phyloP scores from a whole-genome alignment of 305 asterid genomes.

The Solanum hybrid region DNA sequence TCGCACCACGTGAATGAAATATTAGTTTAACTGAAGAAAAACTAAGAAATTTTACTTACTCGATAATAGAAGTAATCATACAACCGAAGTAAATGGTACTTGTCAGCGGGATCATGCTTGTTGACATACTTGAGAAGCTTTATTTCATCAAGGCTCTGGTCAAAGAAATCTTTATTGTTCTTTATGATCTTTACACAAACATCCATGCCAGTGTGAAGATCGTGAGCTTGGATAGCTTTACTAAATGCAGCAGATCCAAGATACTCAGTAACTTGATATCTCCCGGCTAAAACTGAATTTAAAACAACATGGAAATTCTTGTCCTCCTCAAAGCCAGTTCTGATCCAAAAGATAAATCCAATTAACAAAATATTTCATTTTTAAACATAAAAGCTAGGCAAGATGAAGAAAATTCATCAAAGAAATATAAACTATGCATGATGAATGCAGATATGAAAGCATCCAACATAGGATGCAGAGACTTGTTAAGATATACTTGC shows the following conservation, averaged over 20 bases:
- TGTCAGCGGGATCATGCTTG: slow-evolving; percentile 97
- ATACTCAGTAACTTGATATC: slow-evolving; percentile 98
- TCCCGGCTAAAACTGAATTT: slow-evolving; percentile 94
- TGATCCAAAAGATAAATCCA: slow-evolving; percentile 29
- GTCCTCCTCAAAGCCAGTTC: slow-evolving; percentile 99
- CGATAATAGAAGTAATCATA: slow-evolving; percentile 94
- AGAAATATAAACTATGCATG: not conserved
- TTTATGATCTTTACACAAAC: slow-evolving; percentile 91
- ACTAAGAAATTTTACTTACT: slow-evolving; percentile 44
- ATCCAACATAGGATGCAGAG: not conserved
- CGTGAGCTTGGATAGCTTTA: slow-evolving; percentile 99
- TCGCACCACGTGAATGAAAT: not conserved
- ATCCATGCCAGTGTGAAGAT: slow-evolving; percentile 97
- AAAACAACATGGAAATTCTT: slow-evolving; percentile 84
- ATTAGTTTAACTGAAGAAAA: not conserved
- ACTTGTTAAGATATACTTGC: not conserved
- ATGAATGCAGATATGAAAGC: not conserved
- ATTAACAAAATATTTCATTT: not conserved
- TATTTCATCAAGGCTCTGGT: slow-evolving; percentile 98
- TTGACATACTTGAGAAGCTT: slow-evolving; percentile 96
- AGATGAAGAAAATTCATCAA: not conserved
- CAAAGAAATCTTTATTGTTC: slow-evolving; percentile 94
- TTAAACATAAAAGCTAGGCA: not conserved
- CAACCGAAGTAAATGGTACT: slow-evolving; percentile 85
- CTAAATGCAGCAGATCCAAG: slow-evolving; percentile 99